phyloP scores from a whole-genome alignment of 352 stramenopile species.

The Phytopythium kandeliae region DNA sequence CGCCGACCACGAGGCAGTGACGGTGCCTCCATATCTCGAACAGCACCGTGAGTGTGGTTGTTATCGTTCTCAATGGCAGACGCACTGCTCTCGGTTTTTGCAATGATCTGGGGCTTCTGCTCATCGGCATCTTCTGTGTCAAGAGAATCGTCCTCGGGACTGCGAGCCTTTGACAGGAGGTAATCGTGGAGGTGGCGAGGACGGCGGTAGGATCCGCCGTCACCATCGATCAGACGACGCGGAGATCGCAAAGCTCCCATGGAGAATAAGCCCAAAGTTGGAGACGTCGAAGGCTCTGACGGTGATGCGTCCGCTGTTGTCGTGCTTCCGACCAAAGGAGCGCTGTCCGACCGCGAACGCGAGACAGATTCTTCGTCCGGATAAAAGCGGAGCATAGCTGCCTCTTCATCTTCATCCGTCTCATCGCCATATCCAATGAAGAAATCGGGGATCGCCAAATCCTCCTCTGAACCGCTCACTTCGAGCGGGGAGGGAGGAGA shows the following conservation, averaged over 20 bases:
- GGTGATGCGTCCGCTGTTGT: too few relatives aligned
- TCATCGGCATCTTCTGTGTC: background rate
- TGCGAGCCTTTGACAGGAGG: background rate
- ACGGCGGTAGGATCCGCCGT: background rate
- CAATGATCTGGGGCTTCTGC: background rate
- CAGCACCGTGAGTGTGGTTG: background rate
- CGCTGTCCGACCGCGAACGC: background rate
- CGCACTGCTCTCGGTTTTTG: background rate
- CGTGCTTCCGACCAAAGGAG: background rate
- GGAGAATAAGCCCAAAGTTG: background rate
- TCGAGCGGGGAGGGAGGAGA: background rate
- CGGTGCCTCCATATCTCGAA: background rate
- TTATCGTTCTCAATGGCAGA: background rate
- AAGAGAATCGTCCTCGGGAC: background rate
- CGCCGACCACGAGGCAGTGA: background rate
- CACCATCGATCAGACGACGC: background rate
- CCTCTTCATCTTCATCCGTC: constrained; percentile 5
- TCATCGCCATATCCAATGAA: constrained; percentile 5
- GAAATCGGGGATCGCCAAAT: background rate
- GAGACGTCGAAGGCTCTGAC: background rate
- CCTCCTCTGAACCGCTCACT: background rate
- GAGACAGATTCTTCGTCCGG: background rate
- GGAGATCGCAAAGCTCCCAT: background rate
- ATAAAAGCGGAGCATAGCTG: background rate
- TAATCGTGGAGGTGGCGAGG: background rate